Conservation (phyloP, 2,329 filamentous ascomycete species). For the Colletotrichum sp. region DNA sequence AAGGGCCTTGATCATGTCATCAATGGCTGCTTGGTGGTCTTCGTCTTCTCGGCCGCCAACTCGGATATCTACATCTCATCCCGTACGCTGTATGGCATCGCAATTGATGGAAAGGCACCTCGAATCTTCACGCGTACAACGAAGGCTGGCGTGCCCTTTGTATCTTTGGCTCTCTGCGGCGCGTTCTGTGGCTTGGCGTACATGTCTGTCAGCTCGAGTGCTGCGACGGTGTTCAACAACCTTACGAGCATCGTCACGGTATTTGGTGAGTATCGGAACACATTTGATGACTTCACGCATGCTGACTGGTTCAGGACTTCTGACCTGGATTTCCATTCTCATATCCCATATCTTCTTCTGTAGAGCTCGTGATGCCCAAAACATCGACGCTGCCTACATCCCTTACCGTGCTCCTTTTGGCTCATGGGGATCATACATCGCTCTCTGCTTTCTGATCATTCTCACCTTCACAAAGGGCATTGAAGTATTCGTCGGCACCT, state of each 20-base stretch:
- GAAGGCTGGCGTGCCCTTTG: conserved; percentile 43
- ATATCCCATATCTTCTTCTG: conserved; percentile 43
- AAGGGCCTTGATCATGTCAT: conserved; percentile 15
- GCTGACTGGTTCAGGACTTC: not conserved
- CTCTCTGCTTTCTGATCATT: not conserved
- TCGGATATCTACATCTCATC: conserved; percentile 40
- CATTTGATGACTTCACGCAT: accelerated
- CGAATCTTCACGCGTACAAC: conserved; percentile 35
- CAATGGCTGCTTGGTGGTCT: conserved; percentile 5
- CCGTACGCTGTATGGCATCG: conserved; percentile 42
- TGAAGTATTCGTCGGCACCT: not conserved
- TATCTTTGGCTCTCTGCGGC: conserved; percentile 39
- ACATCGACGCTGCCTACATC: conserved; percentile 34
- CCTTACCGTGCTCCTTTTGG: conserved; percentile 41
- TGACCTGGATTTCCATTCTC: conserved; percentile 41
- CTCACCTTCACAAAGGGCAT: conserved; percentile 4
- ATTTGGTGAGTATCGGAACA: not conserved
- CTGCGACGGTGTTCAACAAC: conserved; percentile 43
- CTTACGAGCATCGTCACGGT: conserved; percentile 47
- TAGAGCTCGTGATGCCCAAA: conserved; percentile 38
- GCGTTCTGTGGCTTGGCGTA: conserved; percentile 42
- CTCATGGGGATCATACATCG: not conserved
- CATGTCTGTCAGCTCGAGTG: conserved; percentile 41
- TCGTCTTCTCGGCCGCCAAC: conserved; percentile 5
- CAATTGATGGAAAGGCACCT: conserved; percentile 45